Base-by-base conservation (phyloP, 257 asterid species). In the Solanum megistacrolobum region DNA sequence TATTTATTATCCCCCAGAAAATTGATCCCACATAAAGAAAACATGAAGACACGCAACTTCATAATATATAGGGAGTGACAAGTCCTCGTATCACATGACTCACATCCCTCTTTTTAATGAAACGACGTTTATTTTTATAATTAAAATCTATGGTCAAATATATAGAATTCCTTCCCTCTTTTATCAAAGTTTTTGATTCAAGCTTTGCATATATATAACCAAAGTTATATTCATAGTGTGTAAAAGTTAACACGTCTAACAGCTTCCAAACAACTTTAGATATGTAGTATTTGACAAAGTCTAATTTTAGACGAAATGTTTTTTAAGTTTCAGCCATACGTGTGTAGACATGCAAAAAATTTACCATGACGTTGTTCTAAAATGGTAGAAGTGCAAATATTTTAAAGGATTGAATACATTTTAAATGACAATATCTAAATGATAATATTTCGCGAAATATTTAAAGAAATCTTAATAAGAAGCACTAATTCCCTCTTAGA, bases 131-230 rank as follows among this genome's bases (percentile, higher is more conserved):
- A 73, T 5, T 73, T 34, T 73, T 18, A 32, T 34, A 2, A 73
- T 35, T 5, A 20, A 34, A 34, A 2, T 18, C 23, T 5, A 3
- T 9, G 13, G 4, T 71, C 0, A 29, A 32, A 31, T 18, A 18
- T 16, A 72, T 72, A 72, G 7, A 18, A 72, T 18, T 9, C 2
- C 1, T 72, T 18, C 0, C 1, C 0, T 34, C 13, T 72, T 58
- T 2, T 0, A 16, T 29, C 1, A 9, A 31, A 20, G 8, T 0
- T 73, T 2, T 73, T 35, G 0, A 35, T 73, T 35, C 1, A 7
- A 72, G 14, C 25, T 72, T 8, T 32, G 27, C 0, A 0, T 8
- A 18, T 0, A 8, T 71, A 71, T 16, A 71, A 71, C 2, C 39
- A 71, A 71, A 16, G 41, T 4, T 21, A 18, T 71, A 32, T 29